Conservation (phyloP, 225 moss, liverwort and hornwort species). For the Asterella californica region DNA sequence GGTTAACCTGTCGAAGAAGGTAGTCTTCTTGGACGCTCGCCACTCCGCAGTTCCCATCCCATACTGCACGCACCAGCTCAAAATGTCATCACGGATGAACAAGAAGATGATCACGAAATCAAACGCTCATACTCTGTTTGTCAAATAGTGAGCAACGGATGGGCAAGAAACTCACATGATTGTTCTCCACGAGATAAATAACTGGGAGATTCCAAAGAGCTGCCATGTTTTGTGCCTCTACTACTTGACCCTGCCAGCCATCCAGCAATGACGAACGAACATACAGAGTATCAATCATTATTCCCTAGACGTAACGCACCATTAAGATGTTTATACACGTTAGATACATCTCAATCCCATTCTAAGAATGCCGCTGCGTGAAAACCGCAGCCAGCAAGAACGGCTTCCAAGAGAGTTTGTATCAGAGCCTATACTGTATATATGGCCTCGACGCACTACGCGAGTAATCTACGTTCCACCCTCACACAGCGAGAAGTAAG, state of each 20-base stretch:
- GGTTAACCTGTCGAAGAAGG: conserved; percentile 65
- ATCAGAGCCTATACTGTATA: no score
- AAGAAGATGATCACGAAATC: background rate
- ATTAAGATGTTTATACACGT: no score
- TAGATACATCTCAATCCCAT: no score
- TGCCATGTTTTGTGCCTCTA: conserved; percentile 85
- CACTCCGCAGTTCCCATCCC: conserved; percentile 97
- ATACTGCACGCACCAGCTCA: conserved; percentile 47
- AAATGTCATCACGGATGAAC: background rate
- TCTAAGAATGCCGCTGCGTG: no score
- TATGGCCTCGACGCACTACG: no score
- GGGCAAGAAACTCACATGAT: conserved; percentile 59
- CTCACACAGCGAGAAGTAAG: no score
- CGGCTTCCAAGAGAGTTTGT: no score
- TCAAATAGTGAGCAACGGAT: background rate
- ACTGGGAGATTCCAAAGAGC: conserved; percentile 80
- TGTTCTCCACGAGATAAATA: conserved; percentile 90
- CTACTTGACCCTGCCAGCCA: conserved; percentile 70
- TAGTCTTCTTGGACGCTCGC: conserved; percentile 87
- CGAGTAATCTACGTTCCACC: no score
- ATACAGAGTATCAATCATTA: no score
- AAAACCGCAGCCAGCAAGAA: no score
- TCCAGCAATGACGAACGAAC: background rate
- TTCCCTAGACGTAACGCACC: no score
- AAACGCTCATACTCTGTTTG: background rate